Evolutionary conservation across 108 stramenopile species (phyloP).

Genomic region (Cyclostephanos invisitatus): DNA sequence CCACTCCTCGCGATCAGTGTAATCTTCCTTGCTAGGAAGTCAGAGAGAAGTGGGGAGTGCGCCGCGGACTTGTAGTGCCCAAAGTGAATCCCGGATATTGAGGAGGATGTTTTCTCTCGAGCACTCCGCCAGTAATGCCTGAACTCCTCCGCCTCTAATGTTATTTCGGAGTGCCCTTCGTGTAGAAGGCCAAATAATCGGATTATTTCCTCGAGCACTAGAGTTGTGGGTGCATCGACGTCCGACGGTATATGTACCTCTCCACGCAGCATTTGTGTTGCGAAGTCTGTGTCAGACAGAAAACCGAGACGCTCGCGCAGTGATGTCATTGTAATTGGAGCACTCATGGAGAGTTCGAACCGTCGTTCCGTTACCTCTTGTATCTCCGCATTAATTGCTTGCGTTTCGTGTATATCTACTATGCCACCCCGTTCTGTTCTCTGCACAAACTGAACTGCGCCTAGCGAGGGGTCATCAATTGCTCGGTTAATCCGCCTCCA

Average conservation of each 20-base stretch:
- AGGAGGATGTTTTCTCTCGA: conserved; percentile 3
- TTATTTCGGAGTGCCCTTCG: not conserved
- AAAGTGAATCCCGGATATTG: conserved; percentile 13
- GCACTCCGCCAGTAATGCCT: conserved; percentile 10
- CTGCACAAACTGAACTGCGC: not conserved
- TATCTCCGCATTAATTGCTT: not conserved
- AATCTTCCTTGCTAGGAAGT: conserved; percentile 3
- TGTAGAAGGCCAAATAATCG: not conserved
- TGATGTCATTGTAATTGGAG: not conserved
- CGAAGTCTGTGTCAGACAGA: not conserved
- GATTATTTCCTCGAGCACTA: not conserved
- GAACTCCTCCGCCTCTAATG: not conserved
- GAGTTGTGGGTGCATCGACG: not conserved
- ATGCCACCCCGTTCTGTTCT: not conserved
- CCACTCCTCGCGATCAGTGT: not conserved
- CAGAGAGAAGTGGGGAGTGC: not conserved
- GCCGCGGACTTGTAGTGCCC: conserved; percentile 11
- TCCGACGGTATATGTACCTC: not conserved
- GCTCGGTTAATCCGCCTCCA: not conserved
- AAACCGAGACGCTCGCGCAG: not conserved
- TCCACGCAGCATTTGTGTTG: not conserved
- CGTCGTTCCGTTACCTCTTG: not conserved
- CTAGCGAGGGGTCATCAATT: not conserved
- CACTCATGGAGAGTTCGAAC: not conserved
- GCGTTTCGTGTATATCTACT: not conserved